These are phyloP conservation scores for Spinellus fusiger DNA, from an alignment of 192 early-diverging fungal species.

Conservation along the genomic window DNA sequence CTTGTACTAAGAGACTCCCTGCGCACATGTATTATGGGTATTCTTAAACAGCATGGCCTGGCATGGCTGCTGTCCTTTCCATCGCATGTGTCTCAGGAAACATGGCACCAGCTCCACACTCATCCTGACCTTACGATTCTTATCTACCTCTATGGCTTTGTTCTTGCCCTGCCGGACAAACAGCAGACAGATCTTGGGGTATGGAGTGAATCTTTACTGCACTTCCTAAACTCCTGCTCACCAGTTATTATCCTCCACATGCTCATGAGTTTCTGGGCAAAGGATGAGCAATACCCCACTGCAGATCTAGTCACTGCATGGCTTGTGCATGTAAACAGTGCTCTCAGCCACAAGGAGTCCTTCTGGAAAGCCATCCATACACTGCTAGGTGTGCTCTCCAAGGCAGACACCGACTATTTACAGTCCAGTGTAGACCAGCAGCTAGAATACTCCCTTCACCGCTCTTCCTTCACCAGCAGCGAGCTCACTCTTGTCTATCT, in stretches of 20 bases:
- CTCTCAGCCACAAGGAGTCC: not conserved
- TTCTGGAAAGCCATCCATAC: not conserved
- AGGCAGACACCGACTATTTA: not conserved
- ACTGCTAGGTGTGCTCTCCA: not conserved
- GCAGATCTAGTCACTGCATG: not conserved
- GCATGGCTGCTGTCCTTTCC: constrained; percentile 19
- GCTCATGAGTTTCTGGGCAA: constrained; percentile 6
- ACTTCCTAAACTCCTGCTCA: constrained; percentile 13
- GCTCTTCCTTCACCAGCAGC: not conserved
- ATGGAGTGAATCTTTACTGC: constrained; percentile 9
- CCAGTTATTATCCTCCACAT: constrained; percentile 6
- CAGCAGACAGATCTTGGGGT: not conserved
- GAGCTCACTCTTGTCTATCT: constrained; percentile 13
- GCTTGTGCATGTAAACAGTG: not conserved
- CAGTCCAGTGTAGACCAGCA: not conserved
- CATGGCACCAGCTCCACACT: constrained; percentile 13
- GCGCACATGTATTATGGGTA: constrained; percentile 15
- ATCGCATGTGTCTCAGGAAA: constrained; percentile 4
- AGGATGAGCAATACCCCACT: not conserved
- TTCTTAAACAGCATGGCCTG: constrained; percentile 6
- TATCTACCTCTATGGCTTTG: constrained; percentile 22
- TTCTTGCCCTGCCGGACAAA: constrained; percentile 5
- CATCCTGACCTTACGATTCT: constrained; percentile 9
- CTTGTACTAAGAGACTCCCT: constrained; percentile 3
- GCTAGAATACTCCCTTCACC: not conserved